Evolutionary conservation across 1,139 yeast genomes (phyloP).

Genomic region (Geotrichum reessii): DNA sequence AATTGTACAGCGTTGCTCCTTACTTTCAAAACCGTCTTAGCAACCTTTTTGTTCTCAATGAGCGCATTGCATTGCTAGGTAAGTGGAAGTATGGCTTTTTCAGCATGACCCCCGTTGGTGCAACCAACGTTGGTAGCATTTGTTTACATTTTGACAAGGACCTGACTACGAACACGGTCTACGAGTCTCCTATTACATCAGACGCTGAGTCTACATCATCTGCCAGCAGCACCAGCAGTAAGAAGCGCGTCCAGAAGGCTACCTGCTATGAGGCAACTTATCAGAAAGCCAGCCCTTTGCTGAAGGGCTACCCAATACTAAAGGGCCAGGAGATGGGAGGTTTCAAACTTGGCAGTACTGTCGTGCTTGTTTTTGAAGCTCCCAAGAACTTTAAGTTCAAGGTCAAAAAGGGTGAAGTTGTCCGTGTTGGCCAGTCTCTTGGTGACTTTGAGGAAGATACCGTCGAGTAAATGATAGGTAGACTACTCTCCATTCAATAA

Average conservation of each 20-base stretch:
- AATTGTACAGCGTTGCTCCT: conserved; percentile 92
- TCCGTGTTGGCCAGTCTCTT: conserved; percentile 77
- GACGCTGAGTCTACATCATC: conserved; percentile 11
- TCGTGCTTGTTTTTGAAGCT: conserved; percentile 93
- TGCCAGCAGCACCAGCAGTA: conserved; percentile 7
- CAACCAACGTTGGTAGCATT: conserved; percentile 96
- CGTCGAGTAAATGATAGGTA: not conserved
- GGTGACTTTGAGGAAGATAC: conserved; percentile 41
- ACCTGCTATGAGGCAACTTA: conserved; percentile 95
- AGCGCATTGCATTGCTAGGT: conserved; percentile 90
- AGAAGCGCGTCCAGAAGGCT: conserved; percentile 49
- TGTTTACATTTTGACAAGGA: conserved; percentile 88
- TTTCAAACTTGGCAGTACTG: conserved; percentile 90
- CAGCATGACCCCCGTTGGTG: conserved; percentile 99
- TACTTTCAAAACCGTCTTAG: conserved; percentile 84
- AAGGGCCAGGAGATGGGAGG: conserved; percentile 98
- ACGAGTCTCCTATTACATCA: conserved; percentile 41
- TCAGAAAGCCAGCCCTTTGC: conserved; percentile 65
- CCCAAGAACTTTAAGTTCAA: conserved; percentile 69
- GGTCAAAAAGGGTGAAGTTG: conserved; percentile 65
- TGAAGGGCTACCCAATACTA: conserved; percentile 82
- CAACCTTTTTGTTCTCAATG: conserved; percentile 86
- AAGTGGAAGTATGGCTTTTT: conserved; percentile 96
- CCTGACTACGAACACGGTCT: conserved; percentile 71
- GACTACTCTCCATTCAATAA: not conserved